phyloP scores from a whole-genome alignment of 2,329 filamentous ascomycete genomes.

The Pseudofabraea citricarpa region DNA sequence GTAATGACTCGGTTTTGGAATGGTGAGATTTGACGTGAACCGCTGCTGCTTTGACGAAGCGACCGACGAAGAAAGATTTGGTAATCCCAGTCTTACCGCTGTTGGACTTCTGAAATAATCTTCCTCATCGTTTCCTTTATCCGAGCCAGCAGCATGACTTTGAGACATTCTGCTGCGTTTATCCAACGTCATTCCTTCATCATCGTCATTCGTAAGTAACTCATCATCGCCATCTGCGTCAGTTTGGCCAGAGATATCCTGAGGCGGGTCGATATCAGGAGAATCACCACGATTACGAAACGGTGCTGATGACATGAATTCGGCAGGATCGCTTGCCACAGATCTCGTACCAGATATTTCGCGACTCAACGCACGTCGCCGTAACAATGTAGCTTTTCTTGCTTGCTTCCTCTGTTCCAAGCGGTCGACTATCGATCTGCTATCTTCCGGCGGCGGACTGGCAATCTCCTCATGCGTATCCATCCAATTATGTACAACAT shows the following conservation, averaged over 20 bases:
- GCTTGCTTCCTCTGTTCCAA: slow-evolving; percentile 41
- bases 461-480: slow-evolving; percentile 56
- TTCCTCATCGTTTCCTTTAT: slow-evolving; percentile 35
- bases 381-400: slow-evolving; percentile 18
- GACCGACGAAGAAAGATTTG: slow-evolving; percentile 8
- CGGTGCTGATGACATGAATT: slow-evolving; percentile 45
- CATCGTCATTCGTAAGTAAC: slow-evolving; percentile 70
- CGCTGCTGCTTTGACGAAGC: slow-evolving; percentile 6
- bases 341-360: slow-evolving; percentile 48
- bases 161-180: slow-evolving; percentile 30
- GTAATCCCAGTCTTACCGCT: slow-evolving; percentile 32
- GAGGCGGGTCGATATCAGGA: not conserved
- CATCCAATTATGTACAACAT: slow-evolving; percentile 89
- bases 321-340: slow-evolving; percentile 58
- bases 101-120: slow-evolving; percentile 53
- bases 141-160: slow-evolving; percentile 13
- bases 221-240: slow-evolving; percentile 90
- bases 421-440: slow-evolving; percentile 51
- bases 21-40: not conserved
- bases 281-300: slow-evolving; percentile 13
- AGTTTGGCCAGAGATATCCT: slow-evolving; percentile 51
- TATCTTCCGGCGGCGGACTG: slow-evolving; percentile 55
- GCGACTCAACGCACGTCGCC: slow-evolving; percentile 10
- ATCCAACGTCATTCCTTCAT: slow-evolving; percentile 49
- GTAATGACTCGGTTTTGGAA: slow-evolving; percentile 13